These are phyloP conservation scores for Colletotrichum limetticola DNA, from an alignment of 2,329 filamentous ascomycete genomes.

Conservation along the genomic window DNA sequence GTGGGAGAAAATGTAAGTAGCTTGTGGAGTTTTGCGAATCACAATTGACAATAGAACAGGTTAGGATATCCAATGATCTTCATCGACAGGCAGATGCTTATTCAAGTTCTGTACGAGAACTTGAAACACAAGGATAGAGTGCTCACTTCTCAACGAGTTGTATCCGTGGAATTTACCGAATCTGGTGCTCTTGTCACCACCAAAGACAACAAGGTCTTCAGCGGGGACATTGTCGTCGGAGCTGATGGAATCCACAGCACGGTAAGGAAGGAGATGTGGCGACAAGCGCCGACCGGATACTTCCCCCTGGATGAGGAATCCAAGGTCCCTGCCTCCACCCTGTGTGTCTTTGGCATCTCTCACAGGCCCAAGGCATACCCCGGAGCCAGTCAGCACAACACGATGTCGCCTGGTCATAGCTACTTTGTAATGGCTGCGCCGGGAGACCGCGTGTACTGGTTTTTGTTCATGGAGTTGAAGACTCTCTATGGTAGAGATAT, in stretches of 20 bases:
- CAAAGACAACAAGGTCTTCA: background rate
- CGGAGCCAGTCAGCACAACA: too few relatives aligned
- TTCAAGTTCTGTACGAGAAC: background rate
- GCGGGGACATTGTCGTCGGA: background rate
- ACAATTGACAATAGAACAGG: background rate
- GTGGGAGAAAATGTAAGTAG: background rate
- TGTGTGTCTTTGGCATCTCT: background rate
- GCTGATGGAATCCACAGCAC: background rate
- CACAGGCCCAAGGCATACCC: too few relatives aligned
- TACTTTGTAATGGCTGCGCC: too few relatives aligned
- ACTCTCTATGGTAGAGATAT: too few relatives aligned
- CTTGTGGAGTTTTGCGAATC: background rate
- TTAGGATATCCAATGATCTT: background rate
- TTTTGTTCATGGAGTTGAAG: too few relatives aligned
- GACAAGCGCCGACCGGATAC: background rate
- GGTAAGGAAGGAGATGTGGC: background rate
- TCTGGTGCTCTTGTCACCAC: background rate
- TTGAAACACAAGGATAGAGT: background rate
- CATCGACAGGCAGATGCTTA: background rate
- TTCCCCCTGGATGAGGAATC: background rate
- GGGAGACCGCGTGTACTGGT: too few relatives aligned
- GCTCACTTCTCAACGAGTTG: background rate
- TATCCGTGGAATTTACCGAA: background rate
- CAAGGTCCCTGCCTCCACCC: background rate
- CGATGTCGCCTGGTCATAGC: too few relatives aligned